These are phyloP conservation scores for Debaryomycetaceae sp. DNA, from an alignment of 1,139 yeast genomes.

Conservation along the genomic window DNA sequence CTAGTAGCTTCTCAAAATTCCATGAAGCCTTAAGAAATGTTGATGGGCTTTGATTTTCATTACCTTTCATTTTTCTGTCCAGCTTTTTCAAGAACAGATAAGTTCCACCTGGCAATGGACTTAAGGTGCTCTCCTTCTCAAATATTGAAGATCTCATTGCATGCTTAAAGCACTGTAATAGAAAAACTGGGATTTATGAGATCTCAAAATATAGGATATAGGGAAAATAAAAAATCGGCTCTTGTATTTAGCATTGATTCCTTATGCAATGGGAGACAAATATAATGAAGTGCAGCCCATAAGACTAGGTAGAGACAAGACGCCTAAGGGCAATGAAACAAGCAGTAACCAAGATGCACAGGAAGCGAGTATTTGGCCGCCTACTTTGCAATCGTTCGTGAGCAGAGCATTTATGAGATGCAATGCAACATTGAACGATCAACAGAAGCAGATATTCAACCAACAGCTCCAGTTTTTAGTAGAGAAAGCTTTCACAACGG, in stretches of 20 bases:
- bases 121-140: conserved; percentile 15
- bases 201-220: neutral
- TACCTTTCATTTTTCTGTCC: neutral
- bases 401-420: conserved; percentile 22
- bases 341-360: neutral
- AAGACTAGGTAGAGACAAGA: conserved; percentile 1
- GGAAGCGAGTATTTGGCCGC: conserved; percentile 27
- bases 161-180: neutral
- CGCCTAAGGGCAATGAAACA: conserved; percentile 3
- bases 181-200: neutral
- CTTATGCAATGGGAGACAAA: conserved; percentile 3
- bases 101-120: neutral
- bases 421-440: conserved; percentile 12
- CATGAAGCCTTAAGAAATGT: conserved; percentile 17
- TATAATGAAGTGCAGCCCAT: conserved; percentile 6
- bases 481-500: conserved; percentile 41
- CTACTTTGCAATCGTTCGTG: conserved; percentile 29
- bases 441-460: conserved; percentile 21
- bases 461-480: conserved; percentile 27
- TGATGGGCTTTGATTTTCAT: neutral
- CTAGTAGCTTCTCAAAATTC: conserved; percentile 41
- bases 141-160: conserved; percentile 39
- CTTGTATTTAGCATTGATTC: neutral
- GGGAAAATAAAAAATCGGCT: neutral
- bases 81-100: neutral